Evolutionary conservation across 2,329 filamentous ascomycete genomes (phyloP).

Genomic region (Hysterium pulicare): DNA sequence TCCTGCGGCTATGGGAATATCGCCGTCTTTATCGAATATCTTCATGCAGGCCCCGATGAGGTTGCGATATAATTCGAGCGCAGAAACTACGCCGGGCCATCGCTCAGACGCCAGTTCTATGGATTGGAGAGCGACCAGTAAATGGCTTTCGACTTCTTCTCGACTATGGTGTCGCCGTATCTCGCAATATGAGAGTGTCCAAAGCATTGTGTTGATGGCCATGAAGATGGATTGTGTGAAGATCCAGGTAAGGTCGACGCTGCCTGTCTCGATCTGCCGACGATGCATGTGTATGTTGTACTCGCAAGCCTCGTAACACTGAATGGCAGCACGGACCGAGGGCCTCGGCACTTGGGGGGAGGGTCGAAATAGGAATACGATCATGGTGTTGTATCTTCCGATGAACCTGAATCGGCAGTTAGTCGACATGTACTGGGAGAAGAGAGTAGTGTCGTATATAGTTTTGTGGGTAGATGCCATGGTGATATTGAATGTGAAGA

Average conservation of each 20-base stretch:
- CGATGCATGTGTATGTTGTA: slow-evolving; percentile 79
- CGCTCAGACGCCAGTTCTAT: slow-evolving; percentile 77
- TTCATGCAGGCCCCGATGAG: slow-evolving; percentile 82
- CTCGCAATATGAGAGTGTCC: slow-evolving; percentile 84
- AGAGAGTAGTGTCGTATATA: background rate
- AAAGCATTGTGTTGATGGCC: slow-evolving; percentile 85
- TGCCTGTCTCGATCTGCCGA: slow-evolving; percentile 71
- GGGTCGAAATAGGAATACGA: slow-evolving; percentile 82
- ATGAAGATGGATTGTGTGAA: slow-evolving; percentile 88
- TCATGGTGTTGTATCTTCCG: slow-evolving; percentile 78
- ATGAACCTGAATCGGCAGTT: slow-evolving; percentile 48
- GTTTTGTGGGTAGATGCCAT: no score
- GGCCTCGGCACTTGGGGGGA: slow-evolving; percentile 90
- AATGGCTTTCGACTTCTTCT: slow-evolving; percentile 71
- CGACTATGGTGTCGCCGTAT: slow-evolving; percentile 70
- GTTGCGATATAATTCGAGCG: slow-evolving; percentile 80
- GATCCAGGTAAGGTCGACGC: slow-evolving; percentile 88
- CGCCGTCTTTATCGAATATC: slow-evolving; percentile 68
- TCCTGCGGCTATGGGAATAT: slow-evolving; percentile 47
- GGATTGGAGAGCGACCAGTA: slow-evolving; percentile 72
- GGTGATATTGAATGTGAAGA: slow-evolving; percentile 6
- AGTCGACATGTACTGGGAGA: background rate
- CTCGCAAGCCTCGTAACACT: slow-evolving; percentile 78
- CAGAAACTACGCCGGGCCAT: slow-evolving; percentile 87
- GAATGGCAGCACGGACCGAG: slow-evolving; percentile 70